Percentiles rank a stretch among this genome's conserved stretches.
Evolutionary conservation across 23 red algal genomes (phyloP).

Genomic region (Chondrus crispus): DNA sequence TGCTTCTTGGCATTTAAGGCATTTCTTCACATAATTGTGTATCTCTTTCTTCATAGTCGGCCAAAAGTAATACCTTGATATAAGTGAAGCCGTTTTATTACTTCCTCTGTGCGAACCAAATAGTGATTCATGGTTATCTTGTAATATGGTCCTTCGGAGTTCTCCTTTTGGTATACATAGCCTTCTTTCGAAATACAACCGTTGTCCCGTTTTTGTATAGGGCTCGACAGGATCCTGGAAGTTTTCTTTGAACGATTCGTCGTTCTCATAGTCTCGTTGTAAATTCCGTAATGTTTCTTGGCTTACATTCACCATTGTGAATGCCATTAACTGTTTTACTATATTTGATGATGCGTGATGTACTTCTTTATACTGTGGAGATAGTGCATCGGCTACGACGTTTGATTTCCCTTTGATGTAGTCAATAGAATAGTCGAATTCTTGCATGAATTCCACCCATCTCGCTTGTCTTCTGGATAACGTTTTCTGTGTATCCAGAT

Average conservation of each 20-base stretch:
- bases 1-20: not conserved
- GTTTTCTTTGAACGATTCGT: not conserved
- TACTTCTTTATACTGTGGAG: conserved; percentile 13
- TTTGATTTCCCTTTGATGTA: conserved; percentile 35
- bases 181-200: not conserved
- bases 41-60: conserved; percentile 9
- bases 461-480: not conserved
- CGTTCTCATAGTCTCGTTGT: not conserved
- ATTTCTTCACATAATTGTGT: not conserved
- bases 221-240: not conserved
- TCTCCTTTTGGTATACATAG: conserved; percentile 7
- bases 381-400: conserved; percentile 23
- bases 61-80: conserved; percentile 16
- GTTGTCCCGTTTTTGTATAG: not conserved
- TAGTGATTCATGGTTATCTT: not conserved
- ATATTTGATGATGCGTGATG: not conserved
- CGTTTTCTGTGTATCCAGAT: not conserved
- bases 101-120: not conserved
- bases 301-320: not conserved
- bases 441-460: conserved; percentile 1
- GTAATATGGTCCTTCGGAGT: not conserved
- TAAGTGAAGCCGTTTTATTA: not conserved
- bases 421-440: conserved; percentile 20
- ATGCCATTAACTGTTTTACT: not conserved
- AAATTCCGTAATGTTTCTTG: not conserved